Base-by-base conservation (phyloP, 225 moss, liverwort and hornwort species). In the Ulota crispa region DNA sequence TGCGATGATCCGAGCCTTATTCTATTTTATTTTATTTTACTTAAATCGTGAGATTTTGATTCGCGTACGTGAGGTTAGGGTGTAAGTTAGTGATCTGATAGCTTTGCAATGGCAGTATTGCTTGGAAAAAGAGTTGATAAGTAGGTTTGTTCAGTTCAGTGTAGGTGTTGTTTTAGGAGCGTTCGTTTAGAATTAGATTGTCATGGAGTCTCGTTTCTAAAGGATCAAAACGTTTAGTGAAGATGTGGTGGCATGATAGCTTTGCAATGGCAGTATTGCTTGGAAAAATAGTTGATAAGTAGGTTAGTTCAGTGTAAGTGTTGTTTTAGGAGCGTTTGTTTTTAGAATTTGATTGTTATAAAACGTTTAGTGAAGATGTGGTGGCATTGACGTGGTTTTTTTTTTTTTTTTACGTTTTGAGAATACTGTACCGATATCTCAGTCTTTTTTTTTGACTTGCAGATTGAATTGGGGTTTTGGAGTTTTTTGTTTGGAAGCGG, bases 401-500 rank as follows among this genome's bases (percentile, higher is more conserved):
- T 70, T 39, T 39, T 39, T 70, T 63, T 21, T 75, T 76, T 34
- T 43, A 8, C 13, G 9, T 6, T 39, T 18, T 55, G 66, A 27
- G 80, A 77, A 62, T 30, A 24, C 18, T 68, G 2, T 84, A 87
- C 81, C 81, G 81, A 87, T 81, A 81, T 55, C 16, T 15, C 21
- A 23, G 7, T 50, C 6, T 68, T 34, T 45, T 34, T 34, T 34
- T 34, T 15, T 32, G 20, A 62, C 68, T 63, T 73, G 55, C 83
- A 91, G 92, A 78, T 91, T 67, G 39, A 52, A 57, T 85, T 85
- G n/a, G 68, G 10, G 50, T 82, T 70, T 88, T 37, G 21, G 92
- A 21, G 39, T 2, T 37, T 84, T 87, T 53, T 87, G 90, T 37
- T 54, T 92, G 76, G 91, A 83, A 73, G 88, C 79, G 21, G 67